Base-by-base conservation (phyloP, 495 filamentous ascomycete genomes). In the Trichoderma reesei region DNA sequence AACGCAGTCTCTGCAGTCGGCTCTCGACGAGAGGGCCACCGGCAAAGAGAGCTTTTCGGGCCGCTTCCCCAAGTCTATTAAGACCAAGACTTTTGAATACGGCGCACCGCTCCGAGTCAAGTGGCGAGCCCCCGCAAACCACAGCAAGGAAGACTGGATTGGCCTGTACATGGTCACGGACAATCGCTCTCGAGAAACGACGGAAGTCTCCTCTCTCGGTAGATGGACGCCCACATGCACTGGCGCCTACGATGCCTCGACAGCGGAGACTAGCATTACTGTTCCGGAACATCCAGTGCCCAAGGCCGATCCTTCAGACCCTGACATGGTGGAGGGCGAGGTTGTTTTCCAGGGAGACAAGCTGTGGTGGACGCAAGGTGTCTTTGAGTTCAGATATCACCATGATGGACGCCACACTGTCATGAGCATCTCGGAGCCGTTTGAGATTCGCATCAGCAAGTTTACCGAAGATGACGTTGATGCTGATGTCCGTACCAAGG, bases 311-410 rank as follows among this genome's bases (percentile, higher is more conserved):
- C 81, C 77, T 4, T 75, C 75, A 6, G 80, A 79, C 6, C 70
- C 63, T 0, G 80, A 85, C 64, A 79, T 81, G 64, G 74, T 86
- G 4, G 75, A 77, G 33, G 94, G 94, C 64, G 92, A 98, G 72
- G 85, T 98, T 75, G 73, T 89, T 42, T 97, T 98, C 68, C 81
- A 85, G 16, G 92, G 92, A 44, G 92, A 97, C 80, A 98, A 98
- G 78, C 81, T 94, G 14, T 98, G 91, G 85, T 98, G 94, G 94
- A 94, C 87, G 1, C 89, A 92, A 46, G 94, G 94, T 60, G 88
- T 91, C 44, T 98, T 95, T 71, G 94, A 98, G 70, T 92, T 98
- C 76, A 86, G 94, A 10, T 97, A 96, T 76, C 94, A 98, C 79
- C 94, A 98, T 76, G 88, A 90, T 68, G 91, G 90, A 64, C 89